Base-by-base conservation (phyloP, 345 rosid species). In the Ceriops decandra region DNA sequence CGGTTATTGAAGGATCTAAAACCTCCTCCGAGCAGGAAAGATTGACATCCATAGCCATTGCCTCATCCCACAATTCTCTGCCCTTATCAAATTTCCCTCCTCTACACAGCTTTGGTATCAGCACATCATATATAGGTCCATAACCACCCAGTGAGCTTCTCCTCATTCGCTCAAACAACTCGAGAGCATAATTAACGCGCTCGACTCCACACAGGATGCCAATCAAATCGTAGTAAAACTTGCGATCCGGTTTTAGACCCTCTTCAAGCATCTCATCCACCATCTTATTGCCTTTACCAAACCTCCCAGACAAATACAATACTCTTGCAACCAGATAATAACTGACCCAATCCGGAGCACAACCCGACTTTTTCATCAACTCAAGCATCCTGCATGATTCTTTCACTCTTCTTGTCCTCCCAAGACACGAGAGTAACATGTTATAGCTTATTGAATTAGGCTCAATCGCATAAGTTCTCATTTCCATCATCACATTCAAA, bases 401-500 rank as follows among this genome's bases (percentile, higher is more conserved):
- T 64, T 78, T 87, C 61, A 87, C 93, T 67, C 97, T 90, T 77
- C 96, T 85, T 2, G 85, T 77, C 81, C 85, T 88, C 24, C 88
- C 89, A 62, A 90, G 81, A 69, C 89, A 87, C 58, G 93, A 88
- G 32, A 92, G 91, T 89, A 88, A 69, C 69, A 86, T 79, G 57
- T 92, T 92, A 77, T 87, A 88, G 75, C 88, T 92, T 38, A 84
- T 67, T 2, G 88, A 80, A 11, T 82, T 87, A 42, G 98, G 93
- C 36, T 76, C 66, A 59, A 88, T 72, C 46, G 64, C 80, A 56
- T 82, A 71, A 53, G 89, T 81, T 63, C 87, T 87, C 96, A 87
- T 93, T 68, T 93, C 96, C 83, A 86, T 83, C 96, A 90, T 85
- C 75, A 93, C 81, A 76, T 93, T 90, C 81, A 90, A 67, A 74